Evolutionary conservation across 345 rosid species (phyloP).

Genomic region (Adansonia digitata): DNA sequence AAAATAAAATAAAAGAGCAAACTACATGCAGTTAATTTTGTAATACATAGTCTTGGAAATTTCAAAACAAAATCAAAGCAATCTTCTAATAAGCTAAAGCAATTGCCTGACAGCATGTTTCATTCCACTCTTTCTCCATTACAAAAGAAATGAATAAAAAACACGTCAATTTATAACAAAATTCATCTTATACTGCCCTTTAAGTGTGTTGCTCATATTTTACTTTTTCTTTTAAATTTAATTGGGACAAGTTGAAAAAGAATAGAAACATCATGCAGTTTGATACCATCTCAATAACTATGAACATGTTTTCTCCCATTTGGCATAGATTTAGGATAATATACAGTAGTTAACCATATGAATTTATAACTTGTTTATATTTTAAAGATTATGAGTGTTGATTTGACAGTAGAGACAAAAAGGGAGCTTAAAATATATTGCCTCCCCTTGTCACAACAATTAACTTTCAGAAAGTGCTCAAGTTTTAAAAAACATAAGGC

Average conservation of each 20-base stretch:
- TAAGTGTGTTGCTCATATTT: neutral
- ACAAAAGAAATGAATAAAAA: neutral
- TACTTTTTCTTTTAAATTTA: neutral
- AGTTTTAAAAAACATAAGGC: neutral
- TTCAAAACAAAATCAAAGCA: neutral
- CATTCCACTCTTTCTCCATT: neutral
- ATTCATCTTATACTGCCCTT: neutral
- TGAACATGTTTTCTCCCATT: neutral
- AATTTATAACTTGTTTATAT: neutral
- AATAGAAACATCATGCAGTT: neutral
- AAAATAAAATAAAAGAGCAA: too few species aligned
- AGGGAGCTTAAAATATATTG: too few species aligned
- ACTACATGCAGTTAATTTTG: neutral
- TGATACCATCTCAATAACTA: neutral
- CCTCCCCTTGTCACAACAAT: neutral
- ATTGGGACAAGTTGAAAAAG: neutral
- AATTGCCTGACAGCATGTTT: neutral
- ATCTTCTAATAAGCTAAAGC: neutral
- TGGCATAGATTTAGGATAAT: neutral
- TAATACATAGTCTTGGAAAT: neutral
- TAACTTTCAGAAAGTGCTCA: neutral
- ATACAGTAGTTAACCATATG: neutral
- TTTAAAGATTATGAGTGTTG: neutral
- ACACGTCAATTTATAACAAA: neutral
- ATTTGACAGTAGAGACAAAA: neutral